Percentiles rank a stretch among this genome's conserved stretches.
These are phyloP conservation scores for Diutina rugosa DNA, from an alignment of 1,139 yeast genomes.

Conservation along the genomic window DNA sequence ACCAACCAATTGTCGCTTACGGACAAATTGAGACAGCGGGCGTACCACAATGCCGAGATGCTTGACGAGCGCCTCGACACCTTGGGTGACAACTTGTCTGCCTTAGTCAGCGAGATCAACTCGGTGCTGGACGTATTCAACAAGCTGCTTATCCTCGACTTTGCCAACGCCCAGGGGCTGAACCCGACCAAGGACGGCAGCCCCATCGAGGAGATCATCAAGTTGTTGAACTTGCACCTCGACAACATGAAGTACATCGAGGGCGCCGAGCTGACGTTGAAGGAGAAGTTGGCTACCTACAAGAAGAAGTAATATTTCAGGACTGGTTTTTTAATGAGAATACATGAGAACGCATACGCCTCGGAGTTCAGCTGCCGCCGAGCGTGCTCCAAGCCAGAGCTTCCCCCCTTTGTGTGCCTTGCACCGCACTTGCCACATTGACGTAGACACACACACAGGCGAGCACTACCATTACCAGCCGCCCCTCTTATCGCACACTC, in stretches of 20 bases:
- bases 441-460: no score
- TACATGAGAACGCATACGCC: not conserved
- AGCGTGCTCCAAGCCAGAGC: not conserved
- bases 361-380: not conserved
- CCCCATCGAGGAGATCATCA: conserved; percentile 56
- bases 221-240: conserved; percentile 75
- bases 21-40: conserved; percentile 84
- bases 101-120: conserved; percentile 77
- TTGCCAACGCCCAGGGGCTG: conserved; percentile 10
- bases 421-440: no score
- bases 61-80: conserved; percentile 72
- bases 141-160: conserved; percentile 26
- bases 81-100: conserved; percentile 61
- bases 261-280: conserved; percentile 52
- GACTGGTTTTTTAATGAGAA: not conserved
- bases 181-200: conserved; percentile 18
- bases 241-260: conserved; percentile 87
- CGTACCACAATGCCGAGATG: conserved; percentile 78
- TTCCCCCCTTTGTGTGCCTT: not conserved
- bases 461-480: no score
- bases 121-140: conserved; percentile 75
- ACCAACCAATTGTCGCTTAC: conserved; percentile 23
- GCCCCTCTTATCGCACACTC: no score
- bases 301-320: conserved; percentile 3
- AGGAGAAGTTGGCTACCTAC: conserved; percentile 43